These are phyloP conservation scores for Phytophthora tubulina DNA, from an alignment of 352 stramenopile genomes.

Conservation along the genomic window DNA sequence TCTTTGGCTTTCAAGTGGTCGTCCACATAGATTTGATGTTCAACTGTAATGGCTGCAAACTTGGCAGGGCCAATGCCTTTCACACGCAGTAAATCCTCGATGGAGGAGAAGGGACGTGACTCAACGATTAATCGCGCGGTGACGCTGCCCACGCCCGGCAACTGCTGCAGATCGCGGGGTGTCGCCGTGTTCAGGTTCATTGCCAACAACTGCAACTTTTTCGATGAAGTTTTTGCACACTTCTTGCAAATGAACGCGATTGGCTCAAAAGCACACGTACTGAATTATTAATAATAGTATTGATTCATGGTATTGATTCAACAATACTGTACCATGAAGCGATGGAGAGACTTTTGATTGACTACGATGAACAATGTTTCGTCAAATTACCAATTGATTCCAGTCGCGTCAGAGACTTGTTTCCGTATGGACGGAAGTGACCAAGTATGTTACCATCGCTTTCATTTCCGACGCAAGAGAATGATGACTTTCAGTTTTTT, in stretches of 20 bases:
- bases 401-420: neutral
- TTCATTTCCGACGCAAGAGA: no score
- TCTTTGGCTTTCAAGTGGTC: conserved; percentile 8
- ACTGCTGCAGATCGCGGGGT: conserved; percentile 39
- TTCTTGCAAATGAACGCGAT: conserved; percentile 45
- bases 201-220: conserved; percentile 27
- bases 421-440: conserved; percentile 9
- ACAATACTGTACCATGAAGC: no score
- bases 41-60: conserved; percentile 38
- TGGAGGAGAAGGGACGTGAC: conserved; percentile 49
- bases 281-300: no score
- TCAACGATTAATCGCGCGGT: conserved; percentile 54
- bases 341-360: neutral
- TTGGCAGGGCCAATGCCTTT: conserved; percentile 55
- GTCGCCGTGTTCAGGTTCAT: conserved; percentile 52
- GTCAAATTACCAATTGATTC: no score
- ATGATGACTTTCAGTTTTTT: no score
- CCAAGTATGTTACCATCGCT: neutral
- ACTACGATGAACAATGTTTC: neutral
- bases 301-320: no score
- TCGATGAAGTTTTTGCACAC: conserved; percentile 37
- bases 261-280: conserved; percentile 2
- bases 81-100: conserved; percentile 53
- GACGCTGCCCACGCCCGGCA: conserved; percentile 56
- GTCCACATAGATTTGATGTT: conserved; percentile 38